Conservation (phyloP, 1,139 yeast genomes). For the Blastobotrys apis region DNA sequence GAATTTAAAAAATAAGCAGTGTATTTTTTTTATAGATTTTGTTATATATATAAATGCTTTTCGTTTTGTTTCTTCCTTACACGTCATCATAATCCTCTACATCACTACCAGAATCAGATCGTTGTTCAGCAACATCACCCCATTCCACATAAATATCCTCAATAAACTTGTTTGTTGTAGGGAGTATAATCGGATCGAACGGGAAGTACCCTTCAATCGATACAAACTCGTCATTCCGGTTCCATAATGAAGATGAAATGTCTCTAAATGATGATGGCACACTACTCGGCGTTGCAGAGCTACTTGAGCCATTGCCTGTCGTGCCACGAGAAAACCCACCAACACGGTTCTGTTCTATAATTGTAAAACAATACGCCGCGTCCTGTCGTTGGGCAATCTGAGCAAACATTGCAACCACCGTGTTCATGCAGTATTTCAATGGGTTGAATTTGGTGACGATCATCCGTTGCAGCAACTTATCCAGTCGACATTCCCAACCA, state of each 20-base stretch:
- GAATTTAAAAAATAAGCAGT: no score
- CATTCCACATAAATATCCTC: conserved; percentile 70
- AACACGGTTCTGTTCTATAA: conserved; percentile 84
- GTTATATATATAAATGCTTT: background rate
- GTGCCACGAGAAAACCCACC: conserved; percentile 40
- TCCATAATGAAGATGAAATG: conserved; percentile 25
- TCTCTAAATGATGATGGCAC: conserved; percentile 3
- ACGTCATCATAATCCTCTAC: conserved; percentile 21
- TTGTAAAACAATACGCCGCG: conserved; percentile 88
- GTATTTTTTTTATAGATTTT: background rate
- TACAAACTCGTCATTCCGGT: conserved; percentile 68
- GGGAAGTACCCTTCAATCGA: conserved; percentile 93
- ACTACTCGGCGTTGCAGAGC: conserved; percentile 5
- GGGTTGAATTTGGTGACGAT: conserved; percentile 91
- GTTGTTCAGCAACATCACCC: conserved; percentile 67
- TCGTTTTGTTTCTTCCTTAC: background rate
- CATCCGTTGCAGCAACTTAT: conserved; percentile 80
- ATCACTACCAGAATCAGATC: conserved; percentile 45
- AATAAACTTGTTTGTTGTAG: conserved; percentile 52
- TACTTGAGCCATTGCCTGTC: conserved; percentile 11
- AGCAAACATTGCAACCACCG: conserved; percentile 91
- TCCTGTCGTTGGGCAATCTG: conserved; percentile 85
- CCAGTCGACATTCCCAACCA: conserved; percentile 78
- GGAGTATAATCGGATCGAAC: conserved; percentile 83
- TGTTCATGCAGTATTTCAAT: conserved; percentile 85